Conservation (phyloP, 352 stramenopile genomes). For the Globisporangium radiosum region DNA sequence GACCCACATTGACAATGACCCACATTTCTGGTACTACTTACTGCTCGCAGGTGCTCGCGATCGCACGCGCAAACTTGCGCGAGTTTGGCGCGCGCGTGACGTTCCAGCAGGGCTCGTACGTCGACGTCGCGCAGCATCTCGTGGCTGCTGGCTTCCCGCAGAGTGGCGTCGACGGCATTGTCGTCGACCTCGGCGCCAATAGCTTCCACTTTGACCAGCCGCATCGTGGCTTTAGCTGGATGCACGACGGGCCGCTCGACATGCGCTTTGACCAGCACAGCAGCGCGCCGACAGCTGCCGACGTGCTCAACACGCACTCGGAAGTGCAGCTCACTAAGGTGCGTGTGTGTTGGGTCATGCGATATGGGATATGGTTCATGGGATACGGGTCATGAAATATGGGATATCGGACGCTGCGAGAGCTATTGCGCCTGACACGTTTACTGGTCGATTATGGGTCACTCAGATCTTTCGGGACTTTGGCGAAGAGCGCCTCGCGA, state of each 20-base stretch:
- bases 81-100: slow-evolving; percentile 40
- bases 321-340: slow-evolving; percentile 61
- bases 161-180: slow-evolving; percentile 48
- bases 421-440: too few species aligned
- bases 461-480: slow-evolving; percentile 48
- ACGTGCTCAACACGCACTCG: slow-evolving; percentile 64
- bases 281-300: slow-evolving; percentile 30
- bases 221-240: slow-evolving; percentile 62
- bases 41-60: slow-evolving; percentile 28
- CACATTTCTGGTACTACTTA: too few species aligned
- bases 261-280: slow-evolving; percentile 70
- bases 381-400: too few species aligned
- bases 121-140: slow-evolving; percentile 38
- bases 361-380: too few species aligned
- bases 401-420: too few species aligned
- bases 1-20: too few species aligned
- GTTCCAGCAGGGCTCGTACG: slow-evolving; percentile 61
- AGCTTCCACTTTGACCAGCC: slow-evolving; percentile 78
- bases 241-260: slow-evolving; percentile 69
- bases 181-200: slow-evolving; percentile 77
- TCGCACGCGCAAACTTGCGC: slow-evolving; percentile 41
- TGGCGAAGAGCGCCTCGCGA: slow-evolving; percentile 69
- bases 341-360: too few species aligned
- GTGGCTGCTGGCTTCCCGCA: slow-evolving; percentile 28
- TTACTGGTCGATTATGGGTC: too few species aligned